Conservation (phyloP, 2,329 filamentous ascomycete species). For the Trichoderma gracile region DNA sequence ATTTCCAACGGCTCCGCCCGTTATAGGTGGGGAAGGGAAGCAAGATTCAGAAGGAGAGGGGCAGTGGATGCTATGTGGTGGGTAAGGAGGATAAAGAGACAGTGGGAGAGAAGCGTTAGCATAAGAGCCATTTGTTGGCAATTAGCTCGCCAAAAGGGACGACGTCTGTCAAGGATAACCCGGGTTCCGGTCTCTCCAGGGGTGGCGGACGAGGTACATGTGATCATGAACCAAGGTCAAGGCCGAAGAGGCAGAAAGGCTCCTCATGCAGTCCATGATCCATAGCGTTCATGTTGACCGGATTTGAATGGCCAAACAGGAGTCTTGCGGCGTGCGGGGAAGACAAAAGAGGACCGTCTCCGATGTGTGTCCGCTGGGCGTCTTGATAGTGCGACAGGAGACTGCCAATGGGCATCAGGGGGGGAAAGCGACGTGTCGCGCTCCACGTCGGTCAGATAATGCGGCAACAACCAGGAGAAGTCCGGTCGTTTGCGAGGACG, state of each 20-base stretch:
- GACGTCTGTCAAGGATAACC: conserved; percentile 13
- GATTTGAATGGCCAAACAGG: conserved; percentile 6
- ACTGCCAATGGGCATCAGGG: conserved; percentile 6
- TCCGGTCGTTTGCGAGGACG: conserved; percentile 9
- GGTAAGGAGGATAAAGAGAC: background rate
- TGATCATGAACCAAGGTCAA: conserved; percentile 15
- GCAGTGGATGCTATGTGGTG: conserved; percentile 15
- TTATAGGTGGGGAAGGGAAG: conserved; percentile 13
- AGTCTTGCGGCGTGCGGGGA: conserved; percentile 21
- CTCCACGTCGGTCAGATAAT: conserved; percentile 14
- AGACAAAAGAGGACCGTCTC: conserved; percentile 10
- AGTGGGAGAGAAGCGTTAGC: background rate
- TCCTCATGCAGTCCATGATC: conserved; percentile 2
- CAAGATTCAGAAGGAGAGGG: conserved; percentile 11
- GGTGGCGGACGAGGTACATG: conserved; percentile 13
- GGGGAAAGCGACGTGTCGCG: conserved; percentile 21
- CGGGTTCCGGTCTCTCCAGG: conserved; percentile 6
- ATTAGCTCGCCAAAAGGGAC: conserved; percentile 6
- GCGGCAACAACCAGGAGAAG: conserved; percentile 9
- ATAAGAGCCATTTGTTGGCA: conserved; percentile 5
- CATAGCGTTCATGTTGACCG: conserved; percentile 4
- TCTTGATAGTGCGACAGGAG: conserved; percentile 10
- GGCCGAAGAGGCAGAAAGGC: background rate
- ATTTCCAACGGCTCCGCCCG: conserved; percentile 18
- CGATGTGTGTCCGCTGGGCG: conserved; percentile 19